These are phyloP conservation scores for Quillaja saponaria DNA, from an alignment of 306 rosid species.

Conservation along the genomic window DNA sequence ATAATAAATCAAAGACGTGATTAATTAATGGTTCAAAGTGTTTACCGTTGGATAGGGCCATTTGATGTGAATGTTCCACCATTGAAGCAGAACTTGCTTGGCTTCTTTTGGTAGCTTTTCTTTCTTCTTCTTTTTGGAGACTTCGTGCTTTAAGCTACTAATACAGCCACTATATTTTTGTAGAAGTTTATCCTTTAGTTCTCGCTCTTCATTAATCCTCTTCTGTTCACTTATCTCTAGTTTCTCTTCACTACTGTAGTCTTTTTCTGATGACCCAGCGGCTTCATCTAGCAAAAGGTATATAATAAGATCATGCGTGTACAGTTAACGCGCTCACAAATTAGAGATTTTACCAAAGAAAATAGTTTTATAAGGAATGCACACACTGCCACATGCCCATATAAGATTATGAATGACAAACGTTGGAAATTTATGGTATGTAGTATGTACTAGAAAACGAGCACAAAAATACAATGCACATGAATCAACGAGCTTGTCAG, in stretches of 20 bases:
- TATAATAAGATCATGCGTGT: neutral
- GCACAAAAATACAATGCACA: neutral
- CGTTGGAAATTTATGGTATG: neutral
- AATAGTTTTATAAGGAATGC: no score
- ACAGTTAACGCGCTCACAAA: no score
- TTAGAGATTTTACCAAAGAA: no score
- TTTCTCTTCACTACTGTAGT: slow-evolving; percentile 39
- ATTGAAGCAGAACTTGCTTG: slow-evolving; percentile 53
- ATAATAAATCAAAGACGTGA: no score
- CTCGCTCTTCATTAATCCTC: slow-evolving; percentile 39
- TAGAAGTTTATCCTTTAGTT: slow-evolving; percentile 64
- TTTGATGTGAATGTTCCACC: slow-evolving; percentile 77
- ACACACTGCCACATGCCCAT: neutral
- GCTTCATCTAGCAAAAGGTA: slow-evolving; percentile 37
- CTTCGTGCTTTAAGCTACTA: slow-evolving; percentile 58
- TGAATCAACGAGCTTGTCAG: no score
- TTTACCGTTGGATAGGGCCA: slow-evolving; percentile 92
- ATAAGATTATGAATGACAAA: neutral
- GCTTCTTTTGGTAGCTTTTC: slow-evolving; percentile 76
- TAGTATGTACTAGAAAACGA: neutral
- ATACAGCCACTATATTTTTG: slow-evolving; percentile 65
- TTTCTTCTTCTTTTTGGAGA: slow-evolving; percentile 63
- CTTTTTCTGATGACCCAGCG: slow-evolving; percentile 47
- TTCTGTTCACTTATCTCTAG: slow-evolving; percentile 35
- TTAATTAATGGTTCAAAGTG: no score